Evolutionary conservation across 345 rosid genomes (phyloP), one percentile per base, ranked within the genome.

Genomic region (Gossypium mustelinum): DNA sequence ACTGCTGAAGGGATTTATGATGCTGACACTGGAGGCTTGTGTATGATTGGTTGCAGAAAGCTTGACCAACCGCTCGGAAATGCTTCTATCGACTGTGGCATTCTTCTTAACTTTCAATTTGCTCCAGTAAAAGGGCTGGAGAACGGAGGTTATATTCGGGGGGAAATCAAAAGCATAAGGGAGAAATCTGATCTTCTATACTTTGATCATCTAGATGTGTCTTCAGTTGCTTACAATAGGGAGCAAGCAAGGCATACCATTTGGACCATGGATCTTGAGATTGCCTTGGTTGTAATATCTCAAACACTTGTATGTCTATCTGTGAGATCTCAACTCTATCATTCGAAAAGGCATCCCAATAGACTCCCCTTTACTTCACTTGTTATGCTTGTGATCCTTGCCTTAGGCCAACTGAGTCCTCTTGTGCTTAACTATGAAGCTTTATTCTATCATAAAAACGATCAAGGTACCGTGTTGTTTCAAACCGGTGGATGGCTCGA

Each of bases 1-100:
- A 73, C 85, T 60, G 89, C 90, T n/a, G 90, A 88, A 72, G 93
- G 93, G 55, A 61, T 77, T 27, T 87, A 89, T 65, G 73, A 87
- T 82, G 56, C 80, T 0, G 51, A 77, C 27, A 87, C 81, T 1
- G 88, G 90, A 22, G 41, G 63, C 12, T 76, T 89, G 25, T 85
- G 88, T 77, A 81, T 89, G 88, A 70, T 87, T 55, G 93, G 93
- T 20, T 89, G 92, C 68, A 75, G 78, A 47, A 69, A 68, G 45
- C 17, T 74, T 9, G 25, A 58, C 52, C 70, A 45, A 62, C 29
- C 11, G 25, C 13, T 9, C 9, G 25, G 3, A 2, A 11, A 41
- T 39, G 60, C 47, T 54, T 78, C 78, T 9, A 12, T 16, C 69
- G 89, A 87, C 78, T 85, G 90, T 56, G 78, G 81, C 34, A 74